Base-by-base conservation (phyloP, 73 alveolate genomes). In the Paramecium tetraurelia region DNA sequence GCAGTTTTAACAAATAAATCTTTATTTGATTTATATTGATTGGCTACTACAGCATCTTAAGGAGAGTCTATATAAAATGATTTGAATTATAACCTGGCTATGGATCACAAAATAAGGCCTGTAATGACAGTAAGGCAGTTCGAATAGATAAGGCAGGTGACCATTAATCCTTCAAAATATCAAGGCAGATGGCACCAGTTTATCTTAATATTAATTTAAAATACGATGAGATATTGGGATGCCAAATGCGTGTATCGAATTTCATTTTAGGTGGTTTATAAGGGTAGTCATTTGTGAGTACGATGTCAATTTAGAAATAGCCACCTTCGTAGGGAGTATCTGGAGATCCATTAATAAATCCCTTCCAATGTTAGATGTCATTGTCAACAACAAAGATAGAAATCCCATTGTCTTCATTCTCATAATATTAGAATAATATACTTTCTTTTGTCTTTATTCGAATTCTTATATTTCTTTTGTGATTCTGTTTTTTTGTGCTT, bases 251-350 rank as follows among this genome's bases (percentile, higher is more conserved):
- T 43, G 99, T 97, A 72, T 93, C 97, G 75, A 97, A 97, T 86
- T 95, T 97, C 99, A 97, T 97, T 72, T 96, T 96, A 4, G 99
- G 99, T 35, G 99, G 99, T 95, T 97, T 97, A 94, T 96, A 96
- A 35, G 99, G 99, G 71, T 97, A 97, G 33, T 97, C 99, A 24
- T 86, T 93, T 33, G 99, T 98, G 41, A 97, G 95, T 24, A 92
- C 92, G 59, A 97, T 97, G 68, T 97, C 99, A 36, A 97, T 93
- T 41, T 86, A 84, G 86, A 97, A 97, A 31, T 90, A 93, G 33
- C 99, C 99, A 21, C 99, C 99, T 59, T 93, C 96, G 83, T 96
- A 97, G 72, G 97, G 95, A 16, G 99, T 95, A 46, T 97, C 99
- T 71, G 84, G 92, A 44, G 98, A 97, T 18, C 98, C 98, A 43